Conservation (phyloP, 495 filamentous ascomycete genomes). For the Tuber aestivum region DNA sequence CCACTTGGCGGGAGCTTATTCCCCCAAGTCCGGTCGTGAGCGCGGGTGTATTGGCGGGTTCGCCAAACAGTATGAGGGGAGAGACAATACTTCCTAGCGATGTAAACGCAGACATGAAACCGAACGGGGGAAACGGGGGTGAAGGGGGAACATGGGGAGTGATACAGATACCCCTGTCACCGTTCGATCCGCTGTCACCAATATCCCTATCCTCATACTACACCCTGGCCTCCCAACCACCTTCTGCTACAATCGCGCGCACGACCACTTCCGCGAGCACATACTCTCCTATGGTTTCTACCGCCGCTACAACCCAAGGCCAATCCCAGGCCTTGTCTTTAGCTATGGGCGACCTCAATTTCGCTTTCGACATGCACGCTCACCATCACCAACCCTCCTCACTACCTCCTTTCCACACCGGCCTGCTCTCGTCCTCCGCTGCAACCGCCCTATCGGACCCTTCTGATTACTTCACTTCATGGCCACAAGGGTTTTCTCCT, state of each 20-base stretch:
- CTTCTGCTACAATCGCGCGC: background rate
- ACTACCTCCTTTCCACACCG: conserved; percentile 28
- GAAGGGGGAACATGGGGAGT: background rate
- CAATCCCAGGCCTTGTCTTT: conserved; percentile 6
- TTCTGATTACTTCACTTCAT: conserved; percentile 34
- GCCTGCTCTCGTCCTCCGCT: conserved; percentile 28
- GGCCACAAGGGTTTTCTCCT: conserved; percentile 36
- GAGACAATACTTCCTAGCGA: background rate
- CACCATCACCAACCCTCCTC: conserved; percentile 31
- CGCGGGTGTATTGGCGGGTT: conserved; percentile 17
- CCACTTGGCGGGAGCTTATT: conserved; percentile 36
- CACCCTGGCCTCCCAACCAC: conserved; percentile 16
- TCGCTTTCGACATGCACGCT: conserved; percentile 25
- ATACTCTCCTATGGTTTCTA: background rate
- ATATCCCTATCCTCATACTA: conserved; percentile 31
- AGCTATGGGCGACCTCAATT: conserved; percentile 26
- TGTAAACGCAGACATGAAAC: conserved; percentile 11
- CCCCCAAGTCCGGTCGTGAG: conserved; percentile 18
- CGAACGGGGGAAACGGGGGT: conserved; percentile 27
- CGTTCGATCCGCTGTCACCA: conserved; percentile 33
- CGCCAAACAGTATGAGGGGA: conserved; percentile 9
- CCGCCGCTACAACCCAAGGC: conserved; percentile 12
- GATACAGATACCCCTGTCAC: conserved; percentile 26
- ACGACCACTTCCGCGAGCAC: background rate
- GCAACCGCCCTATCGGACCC: conserved; percentile 25